These are phyloP conservation scores for Tolypocladium sp. DNA, from an alignment of 2,329 filamentous ascomycete species.

Conservation along the genomic window DNA sequence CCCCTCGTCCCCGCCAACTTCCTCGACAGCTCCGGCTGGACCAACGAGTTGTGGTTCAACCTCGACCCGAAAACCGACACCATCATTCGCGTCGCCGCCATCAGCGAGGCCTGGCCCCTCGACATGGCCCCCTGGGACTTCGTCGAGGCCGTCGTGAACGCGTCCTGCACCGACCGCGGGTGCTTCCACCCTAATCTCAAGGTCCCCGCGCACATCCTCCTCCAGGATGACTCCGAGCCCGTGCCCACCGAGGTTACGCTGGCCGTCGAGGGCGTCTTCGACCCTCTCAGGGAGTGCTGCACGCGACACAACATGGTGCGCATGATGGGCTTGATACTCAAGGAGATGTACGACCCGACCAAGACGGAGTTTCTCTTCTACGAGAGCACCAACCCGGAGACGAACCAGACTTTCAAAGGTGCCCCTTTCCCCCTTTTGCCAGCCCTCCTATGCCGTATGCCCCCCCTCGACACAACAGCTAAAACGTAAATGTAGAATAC, in stretches of 20 bases:
- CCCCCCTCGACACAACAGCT: background rate
- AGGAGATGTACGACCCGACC: background rate
- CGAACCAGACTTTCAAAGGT: background rate
- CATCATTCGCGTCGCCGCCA: background rate
- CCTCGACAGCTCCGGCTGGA: background rate
- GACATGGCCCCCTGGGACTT: conserved; percentile 38
- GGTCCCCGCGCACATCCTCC: background rate
- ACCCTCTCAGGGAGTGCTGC: background rate
- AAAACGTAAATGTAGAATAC: too few species aligned
- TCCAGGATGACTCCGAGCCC: background rate
- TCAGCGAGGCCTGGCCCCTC: background rate
- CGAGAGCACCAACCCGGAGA: background rate
- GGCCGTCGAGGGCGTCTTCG: background rate
- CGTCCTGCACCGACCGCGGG: conserved; percentile 24
- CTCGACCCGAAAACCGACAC: background rate
- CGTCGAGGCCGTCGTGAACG: conserved; percentile 17
- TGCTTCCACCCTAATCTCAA: conserved; percentile 7
- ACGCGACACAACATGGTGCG: background rate
- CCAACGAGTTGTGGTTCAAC: background rate
- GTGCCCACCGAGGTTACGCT: background rate
- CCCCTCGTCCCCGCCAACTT: background rate
- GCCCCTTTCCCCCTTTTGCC: background rate
- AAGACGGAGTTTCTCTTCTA: background rate
- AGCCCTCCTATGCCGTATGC: background rate
- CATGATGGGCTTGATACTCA: background rate